These are phyloP conservation scores for Maudiozyma bulderi DNA, from an alignment of 805 yeast genomes.

Conservation along the genomic window DNA sequence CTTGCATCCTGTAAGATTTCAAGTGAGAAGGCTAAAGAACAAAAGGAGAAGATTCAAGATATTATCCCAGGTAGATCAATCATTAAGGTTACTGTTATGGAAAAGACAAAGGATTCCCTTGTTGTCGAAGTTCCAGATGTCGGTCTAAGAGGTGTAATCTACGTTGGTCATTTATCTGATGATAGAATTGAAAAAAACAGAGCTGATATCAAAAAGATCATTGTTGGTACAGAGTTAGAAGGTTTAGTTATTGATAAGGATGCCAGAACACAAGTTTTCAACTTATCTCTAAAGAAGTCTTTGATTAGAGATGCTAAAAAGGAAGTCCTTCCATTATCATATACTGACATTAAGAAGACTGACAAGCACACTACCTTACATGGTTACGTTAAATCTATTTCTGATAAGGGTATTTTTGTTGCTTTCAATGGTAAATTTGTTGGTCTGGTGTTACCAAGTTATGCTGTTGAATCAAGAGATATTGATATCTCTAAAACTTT, in stretches of 20 bases:
- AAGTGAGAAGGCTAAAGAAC: slow-evolving; percentile 35
- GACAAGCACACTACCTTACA: slow-evolving; percentile 40
- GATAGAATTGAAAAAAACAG: slow-evolving; percentile 66
- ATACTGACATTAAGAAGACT: slow-evolving; percentile 42
- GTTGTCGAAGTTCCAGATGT: slow-evolving; percentile 48
- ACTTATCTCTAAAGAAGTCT: slow-evolving; percentile 54
- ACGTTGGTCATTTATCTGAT: slow-evolving; percentile 69
- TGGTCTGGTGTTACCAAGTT: slow-evolving; percentile 72
- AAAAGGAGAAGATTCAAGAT: slow-evolving; percentile 39
- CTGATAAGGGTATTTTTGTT: slow-evolving; percentile 75
- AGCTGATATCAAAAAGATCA: slow-evolving; percentile 48
- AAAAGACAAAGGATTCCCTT: slow-evolving; percentile 65
- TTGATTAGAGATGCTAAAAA: slow-evolving; percentile 54
- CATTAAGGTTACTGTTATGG: slow-evolving; percentile 51
- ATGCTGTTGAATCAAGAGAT: slow-evolving; percentile 45
- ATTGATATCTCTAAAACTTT: slow-evolving; percentile 48
- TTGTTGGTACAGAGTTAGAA: slow-evolving; percentile 50
- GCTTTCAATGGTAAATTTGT: slow-evolving; percentile 71
- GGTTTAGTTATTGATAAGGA: slow-evolving; percentile 65
- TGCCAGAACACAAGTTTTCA: slow-evolving; percentile 47
- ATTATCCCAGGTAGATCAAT: slow-evolving; percentile 55
- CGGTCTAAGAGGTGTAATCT: slow-evolving; percentile 58
- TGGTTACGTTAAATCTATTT: slow-evolving; percentile 73
- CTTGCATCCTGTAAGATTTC: slow-evolving; percentile 69
- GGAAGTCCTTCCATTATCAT: slow-evolving; percentile 45